Conservation (phyloP, 2,329 filamentous ascomycete species). For the Talaromyces pinophilus region DNA sequence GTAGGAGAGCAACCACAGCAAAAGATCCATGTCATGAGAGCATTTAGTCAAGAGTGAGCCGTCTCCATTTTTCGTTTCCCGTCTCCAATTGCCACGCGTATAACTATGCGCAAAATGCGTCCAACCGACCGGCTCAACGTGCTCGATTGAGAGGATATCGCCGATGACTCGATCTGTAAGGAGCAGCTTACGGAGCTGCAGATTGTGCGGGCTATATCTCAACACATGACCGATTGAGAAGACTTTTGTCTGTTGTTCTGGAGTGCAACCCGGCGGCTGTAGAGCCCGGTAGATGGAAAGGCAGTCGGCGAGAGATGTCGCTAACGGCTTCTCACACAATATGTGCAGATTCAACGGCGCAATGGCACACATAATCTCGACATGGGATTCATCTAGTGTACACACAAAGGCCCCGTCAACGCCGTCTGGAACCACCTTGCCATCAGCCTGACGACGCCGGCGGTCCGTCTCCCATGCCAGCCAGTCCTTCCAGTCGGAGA, state of each 20-base stretch:
- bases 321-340: slow-evolving; percentile 90
- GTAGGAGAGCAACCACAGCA: not conserved
- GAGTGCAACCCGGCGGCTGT: slow-evolving; percentile 22
- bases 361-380: slow-evolving; percentile 73
- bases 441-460: slow-evolving; percentile 45
- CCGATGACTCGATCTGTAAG: slow-evolving; percentile 55
- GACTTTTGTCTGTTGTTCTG: slow-evolving; percentile 48
- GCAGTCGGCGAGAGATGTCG: slow-evolving; percentile 77
- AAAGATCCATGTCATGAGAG: slow-evolving; percentile 41
- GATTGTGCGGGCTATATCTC: slow-evolving; percentile 61
- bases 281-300: slow-evolving; percentile 62
- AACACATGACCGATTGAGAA: slow-evolving; percentile 94
- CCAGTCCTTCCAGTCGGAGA: not conserved
- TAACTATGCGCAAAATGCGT: slow-evolving; percentile 94
- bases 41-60: slow-evolving; percentile 84
- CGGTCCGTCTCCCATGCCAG: not conserved
- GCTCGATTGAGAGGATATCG: slow-evolving; percentile 79
- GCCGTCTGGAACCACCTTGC: slow-evolving; percentile 43
- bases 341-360: slow-evolving; percentile 72
- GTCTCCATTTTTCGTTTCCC: slow-evolving; percentile 69
- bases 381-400: slow-evolving; percentile 86
- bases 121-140: slow-evolving; percentile 92
- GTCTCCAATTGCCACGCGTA: slow-evolving; percentile 93
- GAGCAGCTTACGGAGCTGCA: not conserved
- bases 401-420: slow-evolving; percentile 69